Base-by-base conservation (phyloP, 2,329 filamentous ascomycete genomes). In the Fusarium zealandicum region DNA sequence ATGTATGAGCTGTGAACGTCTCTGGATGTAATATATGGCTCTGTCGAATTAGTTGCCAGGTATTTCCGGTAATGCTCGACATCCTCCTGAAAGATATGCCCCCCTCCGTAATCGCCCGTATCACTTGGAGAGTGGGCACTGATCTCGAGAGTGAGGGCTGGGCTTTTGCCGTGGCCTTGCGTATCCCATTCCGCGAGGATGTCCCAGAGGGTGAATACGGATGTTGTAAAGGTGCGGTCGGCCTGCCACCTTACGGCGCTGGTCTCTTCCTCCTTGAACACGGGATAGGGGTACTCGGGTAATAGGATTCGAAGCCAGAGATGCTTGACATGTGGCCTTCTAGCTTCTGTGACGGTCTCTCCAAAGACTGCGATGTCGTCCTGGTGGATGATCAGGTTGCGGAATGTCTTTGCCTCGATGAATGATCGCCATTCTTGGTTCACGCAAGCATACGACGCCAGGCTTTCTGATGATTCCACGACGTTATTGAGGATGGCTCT, bases 351-450 rank as follows among this genome's bases (percentile, higher is more conserved):
- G 5, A 55, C 9, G 12, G 36, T 18, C 3, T 1, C 13, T 1
- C 31, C 22, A 3, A 59, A 27, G 1, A 35, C 3, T 2, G 6
- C 1, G 3, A 56, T 22, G 11, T 56, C 56, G 8, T 18, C 1
- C 25, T 55, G 51, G 4, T 13, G 13, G 13, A 60, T 27, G 5
- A n/a, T 17, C 2, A 60, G 8, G 4, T 16, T 32, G 2, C 12
- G 31, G 18, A 62, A 62, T 3, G 33, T 52, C 9, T 14, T 55
- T 3, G 10, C 11, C 7, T 61, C 54, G 9, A 62, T 56, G 4
- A 48, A 42, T 1, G 13, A 1, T 17, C 45, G 46, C 59, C 54
- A 61, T 1, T 28, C 11, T 10, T 33, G 55, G 14, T 42, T 31
- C 11, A 61, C 54, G 9, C 9, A 9, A 7, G 38, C 42, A 6